Conservation (phyloP, 2,329 filamentous ascomycete genomes). For the Fusarium longipes region DNA sequence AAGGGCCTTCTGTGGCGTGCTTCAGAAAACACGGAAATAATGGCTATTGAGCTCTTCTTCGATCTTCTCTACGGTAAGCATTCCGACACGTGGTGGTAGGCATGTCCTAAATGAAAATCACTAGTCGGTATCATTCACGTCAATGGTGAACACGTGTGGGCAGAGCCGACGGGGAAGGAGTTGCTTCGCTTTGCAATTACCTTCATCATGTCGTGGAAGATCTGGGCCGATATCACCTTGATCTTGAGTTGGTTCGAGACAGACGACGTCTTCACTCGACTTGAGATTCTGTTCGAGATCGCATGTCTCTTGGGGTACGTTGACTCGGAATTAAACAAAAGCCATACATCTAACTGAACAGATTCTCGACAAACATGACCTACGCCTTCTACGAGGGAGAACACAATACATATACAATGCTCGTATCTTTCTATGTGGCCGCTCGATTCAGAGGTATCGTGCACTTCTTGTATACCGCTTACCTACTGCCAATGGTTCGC, state of each 20-base stretch:
- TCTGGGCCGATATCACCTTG: constrained; percentile 70
- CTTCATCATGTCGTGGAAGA: constrained; percentile 72
- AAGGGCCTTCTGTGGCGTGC: constrained; percentile 72
- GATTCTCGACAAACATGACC: constrained; percentile 71
- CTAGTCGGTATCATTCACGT: constrained; percentile 71
- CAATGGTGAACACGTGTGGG: constrained; percentile 70
- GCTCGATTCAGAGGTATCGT: constrained; percentile 64
- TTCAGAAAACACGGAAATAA: constrained; percentile 68
- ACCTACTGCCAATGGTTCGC: constrained; percentile 67
- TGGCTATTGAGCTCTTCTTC: constrained; percentile 72
- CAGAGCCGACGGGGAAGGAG: constrained; percentile 64
- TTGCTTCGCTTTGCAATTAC: constrained; percentile 70
- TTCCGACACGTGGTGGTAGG: neutral
- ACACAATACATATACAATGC: constrained; percentile 65
- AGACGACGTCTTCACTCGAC: constrained; percentile 68
- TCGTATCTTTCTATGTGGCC: constrained; percentile 70
- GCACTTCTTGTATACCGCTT: constrained; percentile 60
- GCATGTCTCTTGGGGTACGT: constrained; percentile 67
- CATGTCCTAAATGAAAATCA: neutral
- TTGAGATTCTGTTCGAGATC: constrained; percentile 70
- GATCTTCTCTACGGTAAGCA: constrained; percentile 66
- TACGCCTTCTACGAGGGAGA: constrained; percentile 61
- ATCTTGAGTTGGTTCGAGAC: constrained; percentile 71
- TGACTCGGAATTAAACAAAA: neutral
- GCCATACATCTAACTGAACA: constrained; percentile 25